Evolutionary conservation across 495 filamentous ascomycete genomes (phyloP), one percentile per base, ranked within the genome.

Genomic region (Penicillium atrosanguineum): DNA sequence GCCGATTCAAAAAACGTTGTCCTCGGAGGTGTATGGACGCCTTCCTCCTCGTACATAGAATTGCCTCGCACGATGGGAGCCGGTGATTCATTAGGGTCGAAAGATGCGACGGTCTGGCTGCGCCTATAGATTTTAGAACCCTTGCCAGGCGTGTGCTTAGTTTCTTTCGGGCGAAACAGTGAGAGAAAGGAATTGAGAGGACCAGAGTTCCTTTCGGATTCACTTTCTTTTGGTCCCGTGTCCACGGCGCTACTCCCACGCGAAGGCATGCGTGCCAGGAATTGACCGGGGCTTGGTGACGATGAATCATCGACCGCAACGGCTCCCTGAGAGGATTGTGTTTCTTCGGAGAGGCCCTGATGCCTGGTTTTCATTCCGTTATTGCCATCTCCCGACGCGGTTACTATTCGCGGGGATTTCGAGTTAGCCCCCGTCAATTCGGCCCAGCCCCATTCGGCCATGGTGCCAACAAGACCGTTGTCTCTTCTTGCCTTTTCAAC

Each of bases 1-100:
- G 94, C 94, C 1, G 93, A 90, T 73, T 98, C 94, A 50, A 98
- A 94, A 48, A 98, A 85, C 1, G 88, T 94, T 0, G 94, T 97
- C 56, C 84, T 87, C 0, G 94, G 94, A n/a, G 94, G 94, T 1
- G 90, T 82, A 44, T 82, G 71, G 19, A 75, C 57, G 16, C 74
- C 69, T 50, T 81, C 76, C 44, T 81, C 49, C 12, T 76, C 64
- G 18, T 58, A 53, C 14, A 53, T 40, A 12, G 78, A 74, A 47
- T 75, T 74, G 12, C 76, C 78, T 28, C 75, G 60, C 6, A 73
- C 72, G 5, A 66, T 60, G 12, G 61, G 55, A 21, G 74, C 71
- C 2, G 59, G 59, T 20, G 54, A 44, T 28, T 61, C 74, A 8
- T 68, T 64, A 20, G 76, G 62, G 12, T 68, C 66, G 0, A 79